phyloP scores from a whole-genome alignment of 2,329 filamentous ascomycete species.

The Penicillium sumatraense region DNA sequence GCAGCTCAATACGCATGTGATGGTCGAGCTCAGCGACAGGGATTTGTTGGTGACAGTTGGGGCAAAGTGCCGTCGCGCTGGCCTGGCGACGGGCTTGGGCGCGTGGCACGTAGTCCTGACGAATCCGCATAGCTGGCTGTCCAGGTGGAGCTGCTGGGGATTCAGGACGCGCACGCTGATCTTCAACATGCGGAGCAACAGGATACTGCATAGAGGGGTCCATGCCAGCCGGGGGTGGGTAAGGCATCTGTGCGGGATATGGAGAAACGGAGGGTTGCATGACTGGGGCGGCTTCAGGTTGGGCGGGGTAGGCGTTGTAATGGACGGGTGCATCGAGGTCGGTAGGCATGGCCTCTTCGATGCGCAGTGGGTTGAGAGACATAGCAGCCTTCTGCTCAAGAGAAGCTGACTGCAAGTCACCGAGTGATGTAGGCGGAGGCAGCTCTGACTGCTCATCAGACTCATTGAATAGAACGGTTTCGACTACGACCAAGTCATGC shows the following conservation, averaged over 20 bases:
- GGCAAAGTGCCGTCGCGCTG: constrained; percentile 72
- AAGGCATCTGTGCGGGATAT: constrained; percentile 32
- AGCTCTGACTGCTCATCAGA: constrained; percentile 84
- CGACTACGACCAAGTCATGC: constrained; percentile 96
- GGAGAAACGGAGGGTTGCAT: constrained; percentile 37
- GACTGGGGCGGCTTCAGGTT: constrained; percentile 38
- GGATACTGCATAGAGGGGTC: constrained; percentile 31
- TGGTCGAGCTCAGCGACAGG: constrained; percentile 85
- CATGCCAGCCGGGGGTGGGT: constrained; percentile 36
- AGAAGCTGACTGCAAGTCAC: constrained; percentile 90
- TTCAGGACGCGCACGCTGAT: constrained; percentile 62
- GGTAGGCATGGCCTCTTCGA: constrained; percentile 93
- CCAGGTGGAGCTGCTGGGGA: constrained; percentile 69
- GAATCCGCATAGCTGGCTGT: constrained; percentile 77
- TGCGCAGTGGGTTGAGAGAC: constrained; percentile 79
- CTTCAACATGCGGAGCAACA: constrained; percentile 43
- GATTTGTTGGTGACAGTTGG: constrained; percentile 90
- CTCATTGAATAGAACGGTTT: constrained; percentile 91
- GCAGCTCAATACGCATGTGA: constrained; percentile 91
- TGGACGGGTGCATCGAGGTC: constrained; percentile 64
- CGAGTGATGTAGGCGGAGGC: constrained; percentile 84
- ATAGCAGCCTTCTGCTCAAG: constrained; percentile 93
- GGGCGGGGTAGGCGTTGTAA: constrained; percentile 54
- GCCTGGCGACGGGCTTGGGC: constrained; percentile 74
- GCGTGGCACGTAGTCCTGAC: constrained; percentile 88